Evolutionary conservation across 1,284 basidiomycete species (phyloP).

Genomic region (Ganoderma resinaceum): DNA sequence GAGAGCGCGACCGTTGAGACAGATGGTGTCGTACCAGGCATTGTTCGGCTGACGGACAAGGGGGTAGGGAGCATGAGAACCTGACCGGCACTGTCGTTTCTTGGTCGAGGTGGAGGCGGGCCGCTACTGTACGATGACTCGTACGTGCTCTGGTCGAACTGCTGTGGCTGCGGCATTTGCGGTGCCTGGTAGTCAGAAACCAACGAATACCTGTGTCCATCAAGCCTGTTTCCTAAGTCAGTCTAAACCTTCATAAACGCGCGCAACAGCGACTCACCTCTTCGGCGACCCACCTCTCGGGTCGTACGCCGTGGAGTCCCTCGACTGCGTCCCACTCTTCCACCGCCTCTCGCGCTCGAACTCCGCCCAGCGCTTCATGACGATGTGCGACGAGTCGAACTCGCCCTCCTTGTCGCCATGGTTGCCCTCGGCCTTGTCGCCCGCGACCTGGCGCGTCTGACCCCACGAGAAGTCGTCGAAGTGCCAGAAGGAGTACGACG

Average conservation of each 20-base stretch:
- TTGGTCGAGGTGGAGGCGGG: slow-evolving; percentile 48
- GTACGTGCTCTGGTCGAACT: slow-evolving; percentile 66
- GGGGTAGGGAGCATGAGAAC: slow-evolving; percentile 76
- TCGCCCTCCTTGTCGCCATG: slow-evolving; percentile 94
- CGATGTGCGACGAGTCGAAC: slow-evolving; percentile 95
- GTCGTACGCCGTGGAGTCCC: slow-evolving; percentile 81
- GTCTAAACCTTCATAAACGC: not conserved
- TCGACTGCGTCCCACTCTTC: slow-evolving; percentile 85
- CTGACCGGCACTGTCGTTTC: slow-evolving; percentile 73
- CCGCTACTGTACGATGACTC: slow-evolving; percentile 55
- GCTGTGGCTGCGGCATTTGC: slow-evolving; percentile 49
- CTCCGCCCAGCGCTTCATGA: slow-evolving; percentile 99
- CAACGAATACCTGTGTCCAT: slow-evolving; percentile 75
- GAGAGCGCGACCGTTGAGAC: slow-evolving; percentile 53
- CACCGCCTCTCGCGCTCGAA: slow-evolving; percentile 96
- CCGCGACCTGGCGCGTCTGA: slow-evolving; percentile 88
- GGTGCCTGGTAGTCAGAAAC: slow-evolving; percentile 67
- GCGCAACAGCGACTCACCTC: slow-evolving; percentile 54
- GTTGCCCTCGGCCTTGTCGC: slow-evolving; percentile 65
- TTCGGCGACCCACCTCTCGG: slow-evolving; percentile 52
- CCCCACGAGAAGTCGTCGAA: slow-evolving; percentile 99
- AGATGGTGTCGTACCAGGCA: slow-evolving; percentile 58
- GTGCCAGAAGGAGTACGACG: slow-evolving; percentile 97
- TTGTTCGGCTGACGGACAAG: slow-evolving; percentile 53
- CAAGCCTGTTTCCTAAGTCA: slow-evolving; percentile 42